phyloP scores from a whole-genome alignment of 139 green algal species.

The Coccomyxa sp. region DNA sequence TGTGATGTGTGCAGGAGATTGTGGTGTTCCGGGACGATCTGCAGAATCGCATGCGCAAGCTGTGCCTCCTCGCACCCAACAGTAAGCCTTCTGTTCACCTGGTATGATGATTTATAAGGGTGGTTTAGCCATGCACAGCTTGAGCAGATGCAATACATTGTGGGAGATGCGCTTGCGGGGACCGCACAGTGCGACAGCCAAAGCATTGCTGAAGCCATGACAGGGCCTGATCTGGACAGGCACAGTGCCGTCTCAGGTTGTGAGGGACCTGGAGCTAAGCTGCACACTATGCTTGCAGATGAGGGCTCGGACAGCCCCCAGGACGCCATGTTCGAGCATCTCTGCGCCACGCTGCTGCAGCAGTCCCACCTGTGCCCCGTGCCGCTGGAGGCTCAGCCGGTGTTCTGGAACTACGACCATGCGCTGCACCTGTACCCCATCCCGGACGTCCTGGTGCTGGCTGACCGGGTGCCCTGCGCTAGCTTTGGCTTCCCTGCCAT shows the following conservation, averaged over 20 bases:
- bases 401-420: conserved; percentile 74
- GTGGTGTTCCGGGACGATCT: conserved; percentile 73
- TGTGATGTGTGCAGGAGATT: conserved; percentile 35
- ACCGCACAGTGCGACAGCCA: too few species aligned
- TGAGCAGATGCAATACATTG: too few species aligned
- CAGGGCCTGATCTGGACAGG: too few species aligned
- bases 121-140: too few species aligned
- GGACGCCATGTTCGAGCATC: conserved; percentile 40
- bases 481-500: conserved; percentile 27
- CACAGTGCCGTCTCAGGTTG: too few species aligned
- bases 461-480: conserved; percentile 51
- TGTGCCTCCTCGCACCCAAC: conserved; percentile 48
- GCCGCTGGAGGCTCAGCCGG: conserved; percentile 73
- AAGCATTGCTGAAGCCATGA: too few species aligned
- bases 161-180: too few species aligned
- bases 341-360: conserved; percentile 83
- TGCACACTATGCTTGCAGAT: too few species aligned
- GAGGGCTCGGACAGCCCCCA: not conserved
- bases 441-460: conserved; percentile 77
- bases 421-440: conserved; percentile 82
- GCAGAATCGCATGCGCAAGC: conserved; percentile 49
- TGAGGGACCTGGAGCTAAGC: too few species aligned
- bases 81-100: too few species aligned
- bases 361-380: conserved; percentile 87
- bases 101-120: too few species aligned